Base-by-base conservation (phyloP, 495 filamentous ascomycete genomes). In the Aspergillus olivimuriae region DNA sequence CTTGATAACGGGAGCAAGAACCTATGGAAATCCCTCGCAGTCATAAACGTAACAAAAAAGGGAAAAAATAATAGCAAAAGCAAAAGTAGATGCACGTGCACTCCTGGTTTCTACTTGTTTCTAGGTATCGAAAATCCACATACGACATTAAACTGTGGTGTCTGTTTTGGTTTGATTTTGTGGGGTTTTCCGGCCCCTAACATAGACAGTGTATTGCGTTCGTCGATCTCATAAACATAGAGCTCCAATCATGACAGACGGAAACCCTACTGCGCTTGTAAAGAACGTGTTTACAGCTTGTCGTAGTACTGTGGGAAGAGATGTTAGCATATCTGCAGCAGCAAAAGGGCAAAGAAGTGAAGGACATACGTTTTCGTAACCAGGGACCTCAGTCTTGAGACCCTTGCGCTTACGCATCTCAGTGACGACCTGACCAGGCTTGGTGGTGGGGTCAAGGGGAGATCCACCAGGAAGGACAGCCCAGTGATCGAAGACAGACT, bases 401-500 rank as follows among this genome's bases (percentile, higher is more conserved):
- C 91, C 94, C 84, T 99, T 99, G 73, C 92, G 84, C 83, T 95
- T 95, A 58, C 92, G 87, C 86, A 91, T 95, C 40, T 82, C 79
- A 65, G 75, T 72, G 52, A 96, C 87, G 57, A 95, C 72, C 62
- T 81, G 70, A 64, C 92, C 94, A 66, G 85, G 77, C 82, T 89
- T 91, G 51, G 83, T 83, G 55, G 84, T 84, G 56, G 68, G 50
- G 68, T 99, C 94, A 55, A 97, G 81, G 57, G 88, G 84, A 49
- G 86, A 92, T 57, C 92, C 92, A 81, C 92, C 92, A 52, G 90
- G 86, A 41, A 97, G 80, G 55, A 92, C 72, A 69, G 90, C 81
- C 88, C 89, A 99, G 75, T 99, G 92, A 68, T 96, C 90, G 78
- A 99, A 97, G 58, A 99, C 89, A 48, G 78, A 83, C 76, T 96